These are phyloP conservation scores for Pseudoneurospora amorphoporcata DNA, from an alignment of 495 filamentous ascomycete species.

Conservation along the genomic window DNA sequence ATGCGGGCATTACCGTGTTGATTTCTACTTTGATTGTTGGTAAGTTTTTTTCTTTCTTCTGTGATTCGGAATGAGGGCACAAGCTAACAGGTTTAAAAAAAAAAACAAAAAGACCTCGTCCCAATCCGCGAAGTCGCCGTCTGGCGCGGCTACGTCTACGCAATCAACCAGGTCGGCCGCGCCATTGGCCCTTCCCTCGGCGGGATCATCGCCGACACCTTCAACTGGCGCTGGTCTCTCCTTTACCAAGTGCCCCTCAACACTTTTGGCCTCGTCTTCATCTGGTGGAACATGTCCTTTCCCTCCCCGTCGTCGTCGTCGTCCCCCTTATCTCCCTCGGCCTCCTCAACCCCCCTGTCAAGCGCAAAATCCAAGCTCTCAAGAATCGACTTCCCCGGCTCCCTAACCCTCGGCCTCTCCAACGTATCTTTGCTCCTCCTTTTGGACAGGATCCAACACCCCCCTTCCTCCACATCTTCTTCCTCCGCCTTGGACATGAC, in stretches of 20 bases:
- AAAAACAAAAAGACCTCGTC: conserved; percentile 3
- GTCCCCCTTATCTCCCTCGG: neutral
- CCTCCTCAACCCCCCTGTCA: neutral
- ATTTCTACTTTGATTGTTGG: conserved; percentile 12
- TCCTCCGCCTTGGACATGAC: neutral
- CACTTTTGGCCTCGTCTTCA: conserved; percentile 1
- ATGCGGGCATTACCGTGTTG: conserved; percentile 10
- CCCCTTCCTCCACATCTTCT: neutral
- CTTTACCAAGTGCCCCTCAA: conserved; percentile 9
- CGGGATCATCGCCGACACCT: conserved; percentile 3
- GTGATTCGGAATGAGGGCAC: neutral
- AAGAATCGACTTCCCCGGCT: conserved; percentile 11
- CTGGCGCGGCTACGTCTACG: conserved; percentile 11
- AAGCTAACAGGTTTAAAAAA: neutral
- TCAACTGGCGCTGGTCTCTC: conserved; percentile 10
- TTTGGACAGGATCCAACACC: conserved; percentile 3
- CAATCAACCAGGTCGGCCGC: conserved; percentile 9
- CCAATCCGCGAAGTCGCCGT: conserved; percentile 12
- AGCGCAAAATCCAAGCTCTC: conserved; percentile 1
- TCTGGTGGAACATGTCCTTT: conserved; percentile 10
- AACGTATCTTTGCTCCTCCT: conserved; percentile 8
- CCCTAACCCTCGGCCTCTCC: conserved; percentile 2
- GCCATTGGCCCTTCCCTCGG: conserved; percentile 8
- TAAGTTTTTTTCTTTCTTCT: neutral
- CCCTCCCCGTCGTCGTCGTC: neutral